Conservation (phyloP, 2,329 filamentous ascomycete genomes). For the Grosmannia penicillata region DNA sequence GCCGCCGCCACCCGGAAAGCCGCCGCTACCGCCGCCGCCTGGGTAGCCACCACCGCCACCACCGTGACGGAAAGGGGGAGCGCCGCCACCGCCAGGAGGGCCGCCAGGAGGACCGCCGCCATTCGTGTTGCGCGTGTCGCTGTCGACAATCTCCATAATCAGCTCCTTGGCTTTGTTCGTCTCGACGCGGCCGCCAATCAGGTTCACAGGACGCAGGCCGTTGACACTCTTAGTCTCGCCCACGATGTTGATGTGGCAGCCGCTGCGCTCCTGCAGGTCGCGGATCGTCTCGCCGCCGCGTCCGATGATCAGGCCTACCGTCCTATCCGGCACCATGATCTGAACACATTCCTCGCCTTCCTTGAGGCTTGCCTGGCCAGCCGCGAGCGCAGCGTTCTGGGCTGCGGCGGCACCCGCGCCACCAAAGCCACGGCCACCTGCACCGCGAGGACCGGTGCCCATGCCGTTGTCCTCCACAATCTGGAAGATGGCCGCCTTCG, state of each 20-base stretch:
- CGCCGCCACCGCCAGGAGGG: constrained; percentile 11
- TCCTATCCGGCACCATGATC: constrained; percentile 90
- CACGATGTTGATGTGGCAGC: constrained; percentile 93
- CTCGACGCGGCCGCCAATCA: constrained; percentile 65
- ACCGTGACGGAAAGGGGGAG: neutral
- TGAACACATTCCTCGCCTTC: constrained; percentile 78
- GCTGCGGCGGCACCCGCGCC: constrained; percentile 22
- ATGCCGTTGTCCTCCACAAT: constrained; percentile 80
- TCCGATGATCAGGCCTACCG: constrained; percentile 87
- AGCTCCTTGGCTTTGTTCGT: constrained; percentile 69
- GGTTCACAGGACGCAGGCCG: constrained; percentile 75
- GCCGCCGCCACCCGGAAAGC: constrained; percentile 23
- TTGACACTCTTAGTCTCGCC: constrained; percentile 88
- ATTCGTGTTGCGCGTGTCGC: constrained; percentile 50
- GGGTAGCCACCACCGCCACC: constrained; percentile 18
- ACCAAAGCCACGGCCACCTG: constrained; percentile 17
- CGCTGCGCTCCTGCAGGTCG: constrained; percentile 78
- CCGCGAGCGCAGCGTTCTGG: constrained; percentile 15
- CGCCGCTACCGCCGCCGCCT: constrained; percentile 23
- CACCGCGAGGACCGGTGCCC: constrained; percentile 18
- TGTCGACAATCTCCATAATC: constrained; percentile 89
- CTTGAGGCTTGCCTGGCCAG: constrained; percentile 35
- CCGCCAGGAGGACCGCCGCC: constrained; percentile 11
- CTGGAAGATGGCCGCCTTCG: constrained; percentile 68
- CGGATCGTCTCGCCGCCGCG: constrained; percentile 85